Evolutionary conservation across 768 basidiomycete genomes (phyloP).

Genomic region (Podaxis sp.): DNA sequence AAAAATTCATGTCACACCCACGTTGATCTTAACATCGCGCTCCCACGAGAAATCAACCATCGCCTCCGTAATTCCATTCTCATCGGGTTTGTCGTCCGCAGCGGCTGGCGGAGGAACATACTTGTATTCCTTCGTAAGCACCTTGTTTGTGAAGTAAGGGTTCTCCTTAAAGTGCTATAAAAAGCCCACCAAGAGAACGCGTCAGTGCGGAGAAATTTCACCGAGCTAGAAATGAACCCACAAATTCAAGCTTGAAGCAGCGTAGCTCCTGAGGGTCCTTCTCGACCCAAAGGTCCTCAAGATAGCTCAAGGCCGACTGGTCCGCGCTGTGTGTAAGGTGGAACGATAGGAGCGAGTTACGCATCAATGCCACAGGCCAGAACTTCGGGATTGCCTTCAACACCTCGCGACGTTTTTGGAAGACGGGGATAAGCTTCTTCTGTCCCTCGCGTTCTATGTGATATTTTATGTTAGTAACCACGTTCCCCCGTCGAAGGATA

Average conservation of each 20-base stretch:
- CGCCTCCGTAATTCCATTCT: constrained; percentile 71
- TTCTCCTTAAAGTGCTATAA: constrained; percentile 82
- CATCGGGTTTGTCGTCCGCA: constrained; percentile 59
- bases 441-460: constrained; percentile 64
- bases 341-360: constrained; percentile 60
- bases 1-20: constrained; percentile 31
- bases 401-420: constrained; percentile 68
- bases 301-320: constrained; percentile 76
- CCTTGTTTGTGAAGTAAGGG: constrained; percentile 74
- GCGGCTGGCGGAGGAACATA: constrained; percentile 56
- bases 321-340: constrained; percentile 75
- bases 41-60: constrained; percentile 85
- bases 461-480: constrained; percentile 11
- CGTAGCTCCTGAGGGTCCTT: constrained; percentile 74
- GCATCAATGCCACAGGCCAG: constrained; percentile 86
- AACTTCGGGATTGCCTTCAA: constrained; percentile 72
- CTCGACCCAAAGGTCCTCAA: constrained; percentile 84
- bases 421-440: constrained; percentile 56
- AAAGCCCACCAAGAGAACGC: neutral
- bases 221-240: constrained; percentile 41
- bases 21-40: constrained; percentile 66
- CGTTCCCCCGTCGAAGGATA: neutral
- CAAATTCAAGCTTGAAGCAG: constrained; percentile 87
- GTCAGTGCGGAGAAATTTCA: neutral
- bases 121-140: constrained; percentile 83